These are phyloP conservation scores for Cephalotrichum gorgonifer DNA, from an alignment of 2,329 filamentous ascomycete genomes.

Conservation along the genomic window DNA sequence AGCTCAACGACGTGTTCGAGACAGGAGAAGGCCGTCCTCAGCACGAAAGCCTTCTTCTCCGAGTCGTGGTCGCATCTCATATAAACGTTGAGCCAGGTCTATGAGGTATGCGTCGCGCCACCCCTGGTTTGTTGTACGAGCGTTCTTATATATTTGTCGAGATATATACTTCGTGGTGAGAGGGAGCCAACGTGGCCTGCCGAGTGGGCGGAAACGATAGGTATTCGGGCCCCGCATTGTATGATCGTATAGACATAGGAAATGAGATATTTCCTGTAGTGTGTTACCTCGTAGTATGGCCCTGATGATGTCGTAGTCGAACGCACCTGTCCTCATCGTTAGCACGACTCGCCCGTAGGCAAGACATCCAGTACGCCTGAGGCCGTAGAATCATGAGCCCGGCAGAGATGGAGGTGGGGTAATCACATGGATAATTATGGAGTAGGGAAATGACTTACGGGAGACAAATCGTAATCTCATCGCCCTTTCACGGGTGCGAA, in stretches of 20 bases:
- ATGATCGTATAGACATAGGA: not conserved
- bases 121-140: not conserved
- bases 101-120: not conserved
- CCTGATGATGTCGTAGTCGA: not conserved
- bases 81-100: not conserved
- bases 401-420: no score
- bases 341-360: not conserved
- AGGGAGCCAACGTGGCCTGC: not conserved
- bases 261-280: not conserved
- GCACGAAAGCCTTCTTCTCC: not conserved
- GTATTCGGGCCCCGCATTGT: not conserved
- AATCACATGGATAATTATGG: no score
- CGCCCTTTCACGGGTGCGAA: not conserved
- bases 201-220: not conserved
- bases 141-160: not conserved
- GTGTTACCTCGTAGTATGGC: not conserved
- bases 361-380: not conserved
- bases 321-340: not conserved
- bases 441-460: not conserved
- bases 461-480: not conserved
- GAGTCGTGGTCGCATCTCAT: not conserved
- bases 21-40: not conserved
- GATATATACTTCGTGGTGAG: not conserved
- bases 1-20: not conserved
- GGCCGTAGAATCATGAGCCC: no score